Conservation (phyloP, 129 eudicot genomes). For the Silybum marianum region DNA sequence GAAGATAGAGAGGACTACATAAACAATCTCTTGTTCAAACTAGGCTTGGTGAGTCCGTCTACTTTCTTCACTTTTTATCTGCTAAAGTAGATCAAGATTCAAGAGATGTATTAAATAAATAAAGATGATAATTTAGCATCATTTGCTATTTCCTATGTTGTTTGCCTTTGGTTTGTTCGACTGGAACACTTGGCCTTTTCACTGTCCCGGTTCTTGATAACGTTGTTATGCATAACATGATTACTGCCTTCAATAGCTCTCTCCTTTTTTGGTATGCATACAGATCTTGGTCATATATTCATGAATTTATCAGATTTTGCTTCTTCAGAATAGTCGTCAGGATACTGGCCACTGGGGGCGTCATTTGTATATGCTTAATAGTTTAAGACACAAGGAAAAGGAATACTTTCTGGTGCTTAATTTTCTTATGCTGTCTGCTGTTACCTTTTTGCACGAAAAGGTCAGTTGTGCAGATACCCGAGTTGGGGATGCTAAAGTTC, state of each 20-base stretch:
- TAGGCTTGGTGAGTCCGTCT: constrained; percentile 81
- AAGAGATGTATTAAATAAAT: neutral
- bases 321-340: neutral
- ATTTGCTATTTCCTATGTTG: neutral
- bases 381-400: neutral
- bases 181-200: neutral
- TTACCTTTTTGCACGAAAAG: constrained; percentile 43
- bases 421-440: constrained; percentile 22
- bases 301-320: neutral
- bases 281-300: neutral
- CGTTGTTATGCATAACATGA: neutral
- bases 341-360: neutral
- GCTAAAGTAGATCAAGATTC: neutral
- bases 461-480: constrained; percentile 96
- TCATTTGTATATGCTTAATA: neutral
- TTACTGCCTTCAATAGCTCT: neutral
- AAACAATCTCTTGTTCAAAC: constrained; percentile 66
- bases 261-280: neutral
- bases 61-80: constrained; percentile 12
- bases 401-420: neutral
- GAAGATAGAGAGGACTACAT: constrained; percentile 90
- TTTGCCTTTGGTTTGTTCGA: constrained; percentile 6
- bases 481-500: constrained; percentile 98
- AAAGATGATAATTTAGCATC: neutral
- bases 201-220: neutral